Evolutionary conservation across 192 early-diverging fungal genomes (phyloP), one percentile per base, ranked within the genome.

Genomic region (Backusella mclennaniae): DNA sequence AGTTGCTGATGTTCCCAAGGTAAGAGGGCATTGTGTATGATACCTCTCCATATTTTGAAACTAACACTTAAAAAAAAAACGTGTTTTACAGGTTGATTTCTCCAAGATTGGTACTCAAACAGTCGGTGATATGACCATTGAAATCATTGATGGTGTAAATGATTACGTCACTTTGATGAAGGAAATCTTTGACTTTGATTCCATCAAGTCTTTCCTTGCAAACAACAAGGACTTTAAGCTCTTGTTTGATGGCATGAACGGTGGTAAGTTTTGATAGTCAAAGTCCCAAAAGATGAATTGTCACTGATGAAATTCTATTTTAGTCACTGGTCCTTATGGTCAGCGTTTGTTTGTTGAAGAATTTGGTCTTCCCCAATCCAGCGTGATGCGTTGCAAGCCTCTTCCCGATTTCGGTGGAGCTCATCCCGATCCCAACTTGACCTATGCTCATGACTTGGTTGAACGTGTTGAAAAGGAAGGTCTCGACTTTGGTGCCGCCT

Each of bases 381-480:
- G 92, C 3, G 90, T 97, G 70, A 96, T 95, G 88, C 95, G 96
- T 82, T 90, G 81, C 77, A 84, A 85, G 6, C 94, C 97, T 44
- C 83, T 91, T 59, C 88, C 89, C 71, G 96, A 99, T 82, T 99
- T 99, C 89, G 96, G 96, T 72, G 95, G 93, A 39, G 90, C 93
- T 80, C 98, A 99, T 82, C 98, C 98, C 6, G 98, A 99, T 82
- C 98, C 98, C 33, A 99, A 99, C 83, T 85, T 99, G 82, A 97
- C 96, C 11, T 99, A 99, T 82, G 96, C 98, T 19, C 92, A 96
- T 83, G 92, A 93, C 49, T 87, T 99, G 38, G 97, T 98, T 1
- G 94, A 96, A 73, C 90, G 93, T 33, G 96, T 98, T 23, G 89
- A 90, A 76, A 86, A 85, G 85, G 94, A 96, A 76, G 76, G 81